Evolutionary conservation across 139 green algal species (phyloP).

Genomic region (Micractinium conductrix): DNA sequence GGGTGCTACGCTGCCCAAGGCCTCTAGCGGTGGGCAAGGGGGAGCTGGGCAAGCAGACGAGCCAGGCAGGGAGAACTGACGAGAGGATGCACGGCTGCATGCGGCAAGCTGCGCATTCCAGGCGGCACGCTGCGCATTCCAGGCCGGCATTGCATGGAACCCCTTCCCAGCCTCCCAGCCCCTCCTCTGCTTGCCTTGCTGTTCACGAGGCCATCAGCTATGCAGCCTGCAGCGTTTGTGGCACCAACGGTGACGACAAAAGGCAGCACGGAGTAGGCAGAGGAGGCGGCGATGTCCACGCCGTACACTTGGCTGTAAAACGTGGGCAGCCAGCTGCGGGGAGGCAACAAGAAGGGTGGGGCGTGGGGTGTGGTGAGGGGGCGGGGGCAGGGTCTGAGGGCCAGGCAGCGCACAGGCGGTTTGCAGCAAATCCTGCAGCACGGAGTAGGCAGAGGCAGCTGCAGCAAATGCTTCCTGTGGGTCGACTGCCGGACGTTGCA

Average conservation of each 20-base stretch:
- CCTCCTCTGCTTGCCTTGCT: slow-evolving; percentile 37
- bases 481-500: too few relatives aligned
- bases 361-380: neutral
- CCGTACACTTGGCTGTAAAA: slow-evolving; percentile 75
- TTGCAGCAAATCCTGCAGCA: too few relatives aligned
- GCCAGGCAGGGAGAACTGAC: neutral
- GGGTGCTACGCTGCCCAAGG: too few relatives aligned
- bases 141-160: too few relatives aligned
- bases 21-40: too few relatives aligned
- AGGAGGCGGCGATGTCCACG: slow-evolving; percentile 64
- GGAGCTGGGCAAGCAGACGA: too few relatives aligned
- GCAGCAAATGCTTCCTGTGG: too few relatives aligned
- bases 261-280: slow-evolving; percentile 69
- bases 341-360: neutral
- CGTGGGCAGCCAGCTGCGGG: slow-evolving; percentile 69
- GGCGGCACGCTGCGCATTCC: neutral
- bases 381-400: neutral
- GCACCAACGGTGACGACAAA: slow-evolving; percentile 69
- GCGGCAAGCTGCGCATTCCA: neutral
- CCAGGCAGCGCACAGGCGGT: too few relatives aligned
- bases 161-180: neutral
- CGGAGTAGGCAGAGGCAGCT: too few relatives aligned
- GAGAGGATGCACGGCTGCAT: neutral
- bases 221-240: slow-evolving; percentile 69
- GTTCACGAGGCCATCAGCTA: slow-evolving; percentile 77